Conservation (phyloP, 805 yeast species). For the Metschnikowia matae region DNA sequence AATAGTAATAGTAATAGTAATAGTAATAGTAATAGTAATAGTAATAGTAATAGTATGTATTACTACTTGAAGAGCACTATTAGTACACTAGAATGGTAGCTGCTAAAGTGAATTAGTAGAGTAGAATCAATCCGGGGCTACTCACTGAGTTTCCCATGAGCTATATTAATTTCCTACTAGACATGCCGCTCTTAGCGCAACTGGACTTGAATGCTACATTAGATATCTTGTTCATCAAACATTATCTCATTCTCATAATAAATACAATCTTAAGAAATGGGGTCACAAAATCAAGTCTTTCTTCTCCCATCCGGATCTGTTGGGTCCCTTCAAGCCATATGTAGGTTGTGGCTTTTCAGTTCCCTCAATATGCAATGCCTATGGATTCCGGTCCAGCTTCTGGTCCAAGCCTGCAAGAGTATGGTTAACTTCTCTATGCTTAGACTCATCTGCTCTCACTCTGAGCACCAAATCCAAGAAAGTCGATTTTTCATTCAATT, state of each 20-base stretch:
- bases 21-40: too few species aligned
- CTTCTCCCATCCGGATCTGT: constrained; percentile 40
- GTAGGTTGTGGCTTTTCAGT: constrained; percentile 34
- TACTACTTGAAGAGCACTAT: too few species aligned
- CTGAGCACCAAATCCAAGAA: constrained; percentile 57
- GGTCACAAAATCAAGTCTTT: constrained; percentile 29
- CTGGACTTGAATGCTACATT: not conserved
- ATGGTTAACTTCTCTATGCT: constrained; percentile 76
- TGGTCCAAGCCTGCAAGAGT: constrained; percentile 63
- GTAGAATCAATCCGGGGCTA: too few species aligned
- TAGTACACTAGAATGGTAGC: too few species aligned
- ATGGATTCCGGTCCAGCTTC: constrained; percentile 61
- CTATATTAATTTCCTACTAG: not conserved
- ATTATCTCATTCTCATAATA: not conserved
- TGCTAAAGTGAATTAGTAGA: too few species aligned
- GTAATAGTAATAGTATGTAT: too few species aligned
- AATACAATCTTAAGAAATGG: not conserved
- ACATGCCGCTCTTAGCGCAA: not conserved
- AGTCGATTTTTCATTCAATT: constrained; percentile 45
- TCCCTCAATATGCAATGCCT: constrained; percentile 44
- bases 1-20: too few species aligned
- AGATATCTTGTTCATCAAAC: not conserved
- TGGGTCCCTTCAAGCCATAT: constrained; percentile 29
- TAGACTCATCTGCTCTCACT: constrained; percentile 73
- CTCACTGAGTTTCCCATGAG: constrained; percentile 20